phyloP scores from a whole-genome alignment of 768 basidiomycete species.

The Ramaria sp. region DNA sequence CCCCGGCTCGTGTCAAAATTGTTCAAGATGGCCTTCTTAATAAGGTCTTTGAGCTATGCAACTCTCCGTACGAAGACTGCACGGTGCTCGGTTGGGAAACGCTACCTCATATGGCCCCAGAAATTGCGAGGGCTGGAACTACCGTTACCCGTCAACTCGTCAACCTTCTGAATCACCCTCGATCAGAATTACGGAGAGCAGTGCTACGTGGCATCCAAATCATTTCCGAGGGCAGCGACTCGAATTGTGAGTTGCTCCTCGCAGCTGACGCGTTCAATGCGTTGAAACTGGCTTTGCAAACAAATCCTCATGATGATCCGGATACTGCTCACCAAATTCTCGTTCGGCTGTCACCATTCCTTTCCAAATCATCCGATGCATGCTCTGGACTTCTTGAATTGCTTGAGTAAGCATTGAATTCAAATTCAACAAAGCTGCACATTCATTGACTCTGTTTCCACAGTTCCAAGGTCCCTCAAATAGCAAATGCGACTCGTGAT shows the following conservation, averaged over 20 bases:
- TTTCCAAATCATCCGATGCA: slow-evolving; percentile 13
- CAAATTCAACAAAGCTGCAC: background rate
- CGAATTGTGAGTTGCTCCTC: slow-evolving; percentile 10
- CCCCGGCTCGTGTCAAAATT: slow-evolving; percentile 12
- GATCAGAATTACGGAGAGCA: slow-evolving; percentile 10
- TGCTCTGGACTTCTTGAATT: slow-evolving; percentile 14
- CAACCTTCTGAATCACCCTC: slow-evolving; percentile 11
- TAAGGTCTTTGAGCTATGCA: slow-evolving; percentile 14
- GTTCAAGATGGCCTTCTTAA: slow-evolving; percentile 6
- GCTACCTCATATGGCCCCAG: slow-evolving; percentile 12
- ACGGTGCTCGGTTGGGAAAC: slow-evolving; percentile 11
- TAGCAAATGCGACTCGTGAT: slow-evolving; percentile 11
- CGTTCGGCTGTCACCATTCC: slow-evolving; percentile 11
- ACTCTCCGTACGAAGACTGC: slow-evolving; percentile 13
- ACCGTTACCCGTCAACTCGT: slow-evolving; percentile 10
- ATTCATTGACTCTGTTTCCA: background rate
- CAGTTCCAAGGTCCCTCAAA: slow-evolving; percentile 10
- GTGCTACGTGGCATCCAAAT: slow-evolving; percentile 13
- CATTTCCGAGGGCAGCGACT: slow-evolving; percentile 11
- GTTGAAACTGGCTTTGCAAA: slow-evolving; percentile 10
- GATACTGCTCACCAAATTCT: slow-evolving; percentile 13
- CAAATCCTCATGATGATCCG: slow-evolving; percentile 10
- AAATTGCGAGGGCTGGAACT: slow-evolving; percentile 12
- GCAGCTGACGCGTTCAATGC: slow-evolving; percentile 11
- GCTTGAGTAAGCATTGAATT: slow-evolving; percentile 13